phyloP scores from a whole-genome alignment of 2,329 filamentous ascomycete genomes.

The Apiospora saccharicola region DNA sequence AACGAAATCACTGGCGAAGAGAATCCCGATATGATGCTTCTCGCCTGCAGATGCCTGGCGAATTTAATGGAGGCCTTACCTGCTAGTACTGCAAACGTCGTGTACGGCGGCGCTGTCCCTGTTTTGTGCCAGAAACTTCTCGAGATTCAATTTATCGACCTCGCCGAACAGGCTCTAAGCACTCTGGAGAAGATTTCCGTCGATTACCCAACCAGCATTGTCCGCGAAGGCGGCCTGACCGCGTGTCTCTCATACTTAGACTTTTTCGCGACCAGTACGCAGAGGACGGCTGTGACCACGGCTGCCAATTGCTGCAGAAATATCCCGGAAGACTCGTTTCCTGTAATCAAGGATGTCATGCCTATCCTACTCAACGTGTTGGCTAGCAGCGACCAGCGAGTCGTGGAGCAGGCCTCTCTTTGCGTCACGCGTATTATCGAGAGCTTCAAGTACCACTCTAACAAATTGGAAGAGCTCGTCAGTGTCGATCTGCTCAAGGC shows the following conservation, averaged over 20 bases:
- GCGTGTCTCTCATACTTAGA: constrained; percentile 97
- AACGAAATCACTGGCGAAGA: constrained; percentile 83
- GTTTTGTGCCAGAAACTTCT: constrained; percentile 93
- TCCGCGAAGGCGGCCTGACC: constrained; percentile 91
- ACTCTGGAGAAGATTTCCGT: constrained; percentile 97
- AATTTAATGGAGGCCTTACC: constrained; percentile 98
- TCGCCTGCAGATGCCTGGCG: constrained; percentile 93
- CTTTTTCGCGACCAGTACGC: constrained; percentile 97
- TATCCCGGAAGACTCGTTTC: constrained; percentile 91
- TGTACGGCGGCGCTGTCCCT: constrained; percentile 96
- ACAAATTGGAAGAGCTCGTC: constrained; percentile 90
- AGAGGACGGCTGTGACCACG: constrained; percentile 94
- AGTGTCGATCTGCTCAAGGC: constrained; percentile 86
- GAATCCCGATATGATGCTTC: constrained; percentile 95
- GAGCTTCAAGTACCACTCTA: constrained; percentile 89
- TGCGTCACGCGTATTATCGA: constrained; percentile 97
- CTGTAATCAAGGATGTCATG: constrained; percentile 94
- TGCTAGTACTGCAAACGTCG: constrained; percentile 90
- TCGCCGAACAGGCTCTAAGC: constrained; percentile 95
- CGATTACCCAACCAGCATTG: constrained; percentile 93
- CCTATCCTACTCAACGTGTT: constrained; percentile 91
- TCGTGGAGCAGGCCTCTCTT: constrained; percentile 94
- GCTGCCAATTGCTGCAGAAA: constrained; percentile 98
- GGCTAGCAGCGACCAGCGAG: constrained; percentile 90
- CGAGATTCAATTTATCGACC: constrained; percentile 95